phyloP scores from a whole-genome alignment of 768 basidiomycete species.

The Panellus pusillus region DNA sequence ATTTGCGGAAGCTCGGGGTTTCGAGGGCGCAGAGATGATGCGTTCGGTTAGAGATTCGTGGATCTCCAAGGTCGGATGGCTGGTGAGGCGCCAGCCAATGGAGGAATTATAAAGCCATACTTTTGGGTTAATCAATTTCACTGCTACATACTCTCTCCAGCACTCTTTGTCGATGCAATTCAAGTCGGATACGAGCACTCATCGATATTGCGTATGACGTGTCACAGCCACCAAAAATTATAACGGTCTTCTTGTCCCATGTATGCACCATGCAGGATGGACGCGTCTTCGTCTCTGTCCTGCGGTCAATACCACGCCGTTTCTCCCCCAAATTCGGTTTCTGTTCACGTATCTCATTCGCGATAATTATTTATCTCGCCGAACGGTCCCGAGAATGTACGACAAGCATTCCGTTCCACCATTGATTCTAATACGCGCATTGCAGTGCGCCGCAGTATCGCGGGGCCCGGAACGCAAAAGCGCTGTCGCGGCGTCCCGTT shows the following conservation, averaged over 20 bases:
- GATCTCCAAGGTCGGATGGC: slow-evolving; percentile 78
- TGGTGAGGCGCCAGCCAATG: slow-evolving; percentile 52
- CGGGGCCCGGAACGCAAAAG: background rate
- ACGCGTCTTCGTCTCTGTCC: slow-evolving; percentile 33
- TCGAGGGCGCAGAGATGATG: slow-evolving; percentile 39
- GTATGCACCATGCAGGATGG: slow-evolving; percentile 49
- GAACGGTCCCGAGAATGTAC: slow-evolving; percentile 1
- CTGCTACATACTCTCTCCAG: background rate
- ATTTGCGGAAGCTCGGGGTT: slow-evolving; percentile 53
- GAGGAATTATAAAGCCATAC: slow-evolving; percentile 11
- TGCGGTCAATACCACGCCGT: slow-evolving; percentile 22
- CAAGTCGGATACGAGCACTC: background rate
- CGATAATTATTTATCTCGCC: slow-evolving; percentile 10
- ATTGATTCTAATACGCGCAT: background rate
- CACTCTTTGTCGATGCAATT: slow-evolving; percentile 6
- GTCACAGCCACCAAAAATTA: slow-evolving; percentile 19
- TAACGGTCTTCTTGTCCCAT: slow-evolving; percentile 33
- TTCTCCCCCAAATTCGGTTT: slow-evolving; percentile 9
- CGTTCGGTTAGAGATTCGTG: slow-evolving; percentile 54
- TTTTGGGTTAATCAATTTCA: background rate
- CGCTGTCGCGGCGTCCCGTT: background rate
- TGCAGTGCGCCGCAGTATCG: background rate
- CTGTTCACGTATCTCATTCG: slow-evolving; percentile 8
- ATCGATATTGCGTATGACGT: background rate
- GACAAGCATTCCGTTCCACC: background rate